phyloP scores from a whole-genome alignment of 78 protist species.

The Polysphondylium violaceum region DNA sequence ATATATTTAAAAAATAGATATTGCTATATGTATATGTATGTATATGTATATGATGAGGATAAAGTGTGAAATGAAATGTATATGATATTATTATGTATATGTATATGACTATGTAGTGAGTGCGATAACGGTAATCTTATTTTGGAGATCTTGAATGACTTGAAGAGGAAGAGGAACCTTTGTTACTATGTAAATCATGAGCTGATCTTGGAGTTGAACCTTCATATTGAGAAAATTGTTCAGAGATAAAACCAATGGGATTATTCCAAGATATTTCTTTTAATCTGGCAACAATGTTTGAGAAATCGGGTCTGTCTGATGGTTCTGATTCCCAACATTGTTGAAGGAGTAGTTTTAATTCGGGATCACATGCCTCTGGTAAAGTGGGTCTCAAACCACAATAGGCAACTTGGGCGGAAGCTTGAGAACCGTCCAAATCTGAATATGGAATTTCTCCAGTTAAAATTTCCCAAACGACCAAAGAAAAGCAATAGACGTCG shows the following conservation, averaged over 20 bases:
- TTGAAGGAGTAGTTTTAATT: constrained; percentile 8
- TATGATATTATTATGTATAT: no score
- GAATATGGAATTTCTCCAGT: constrained; percentile 73
- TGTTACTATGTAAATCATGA: not conserved
- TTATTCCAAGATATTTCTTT: constrained; percentile 73
- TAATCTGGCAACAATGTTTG: constrained; percentile 5
- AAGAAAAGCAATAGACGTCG: constrained; percentile 71
- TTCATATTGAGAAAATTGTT: constrained; percentile 13
- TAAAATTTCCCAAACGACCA: constrained; percentile 67
- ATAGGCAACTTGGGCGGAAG: constrained; percentile 73
- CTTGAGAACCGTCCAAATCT: constrained; percentile 74
- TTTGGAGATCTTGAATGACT: constrained; percentile 11
- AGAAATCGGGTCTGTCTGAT: constrained; percentile 30
- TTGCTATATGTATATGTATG: no score
- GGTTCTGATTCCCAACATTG: constrained; percentile 75
- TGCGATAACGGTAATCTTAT: no score
- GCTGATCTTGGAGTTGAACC: constrained; percentile 25
- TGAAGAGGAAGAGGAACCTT: not conserved
- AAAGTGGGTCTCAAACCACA: constrained; percentile 56
- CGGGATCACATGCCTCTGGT: constrained; percentile 37
- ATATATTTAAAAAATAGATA: no score
- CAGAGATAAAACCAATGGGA: constrained; percentile 58
- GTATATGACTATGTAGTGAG: no score
- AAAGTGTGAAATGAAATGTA: no score
- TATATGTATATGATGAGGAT: no score